Evolutionary conservation across 2,329 filamentous ascomycete species (phyloP).

Genomic region (Aureobasidium melanogenum): DNA sequence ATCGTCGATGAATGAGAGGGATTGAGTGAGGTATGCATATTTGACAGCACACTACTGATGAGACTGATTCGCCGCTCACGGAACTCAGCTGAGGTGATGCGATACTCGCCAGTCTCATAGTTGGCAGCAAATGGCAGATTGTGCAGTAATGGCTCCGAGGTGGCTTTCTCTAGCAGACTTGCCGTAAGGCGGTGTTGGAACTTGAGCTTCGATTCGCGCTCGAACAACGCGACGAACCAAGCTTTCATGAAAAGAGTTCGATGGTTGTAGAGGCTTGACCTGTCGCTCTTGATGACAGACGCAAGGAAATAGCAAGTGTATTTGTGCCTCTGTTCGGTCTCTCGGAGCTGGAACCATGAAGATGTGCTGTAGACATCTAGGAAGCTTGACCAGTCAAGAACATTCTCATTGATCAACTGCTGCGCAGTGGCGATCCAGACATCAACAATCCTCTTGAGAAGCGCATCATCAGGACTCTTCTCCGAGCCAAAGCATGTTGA

Average conservation of each 20-base stretch:
- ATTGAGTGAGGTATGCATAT: constrained; percentile 47
- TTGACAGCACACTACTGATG: constrained; percentile 48
- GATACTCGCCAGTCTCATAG: constrained; percentile 28
- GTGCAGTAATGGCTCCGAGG: constrained; percentile 39
- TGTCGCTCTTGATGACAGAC: constrained; percentile 30
- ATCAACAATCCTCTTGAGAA: constrained; percentile 45
- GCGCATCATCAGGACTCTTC: constrained; percentile 41
- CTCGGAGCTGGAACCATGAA: constrained; percentile 40
- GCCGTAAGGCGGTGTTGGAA: constrained; percentile 51
- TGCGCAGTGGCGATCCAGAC: constrained; percentile 45
- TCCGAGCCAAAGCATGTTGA: constrained; percentile 56
- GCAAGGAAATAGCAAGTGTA: constrained; percentile 38
- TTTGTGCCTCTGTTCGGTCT: constrained; percentile 37
- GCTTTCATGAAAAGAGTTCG: constrained; percentile 40
- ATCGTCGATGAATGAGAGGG: constrained; percentile 23
- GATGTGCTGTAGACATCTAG: constrained; percentile 44
- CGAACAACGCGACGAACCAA: constrained; percentile 48
- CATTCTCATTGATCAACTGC: constrained; percentile 36
- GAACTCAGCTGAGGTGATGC: constrained; percentile 45
- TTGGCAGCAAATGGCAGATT: constrained; percentile 50
- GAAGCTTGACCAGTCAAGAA: constrained; percentile 46
- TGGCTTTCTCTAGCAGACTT: constrained; percentile 42
- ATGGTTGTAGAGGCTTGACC: constrained; percentile 35
- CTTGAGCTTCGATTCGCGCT: constrained; percentile 52
- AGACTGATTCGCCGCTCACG: constrained; percentile 45